A percentile compares a stretch with the other conserved stretches of the same genome.
Conservation (phyloP, 768 basidiomycete species). For the Psilocybe sp. region DNA sequence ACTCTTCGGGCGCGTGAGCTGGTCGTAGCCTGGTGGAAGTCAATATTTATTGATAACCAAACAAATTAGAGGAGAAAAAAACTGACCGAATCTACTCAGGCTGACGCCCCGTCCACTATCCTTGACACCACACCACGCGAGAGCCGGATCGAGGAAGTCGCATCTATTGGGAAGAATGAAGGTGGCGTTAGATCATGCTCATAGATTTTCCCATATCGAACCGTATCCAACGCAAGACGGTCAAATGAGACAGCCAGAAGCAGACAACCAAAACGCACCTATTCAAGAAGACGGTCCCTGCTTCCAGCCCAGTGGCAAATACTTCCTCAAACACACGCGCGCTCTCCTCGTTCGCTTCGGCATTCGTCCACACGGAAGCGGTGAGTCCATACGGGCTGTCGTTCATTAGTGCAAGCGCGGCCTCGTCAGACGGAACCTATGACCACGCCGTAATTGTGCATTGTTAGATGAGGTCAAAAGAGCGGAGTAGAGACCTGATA, state of each 20-base stretch:
- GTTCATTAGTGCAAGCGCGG: slow-evolving; percentile 91
- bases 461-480: background rate
- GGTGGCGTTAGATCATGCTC: no score
- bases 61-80: background rate
- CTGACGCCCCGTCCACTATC: slow-evolving; percentile 90
- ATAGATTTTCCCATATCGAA: no score
- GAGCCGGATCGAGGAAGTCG: slow-evolving; percentile 89
- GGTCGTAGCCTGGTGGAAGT: slow-evolving; percentile 70
- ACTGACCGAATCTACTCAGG: slow-evolving; percentile 82
- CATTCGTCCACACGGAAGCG: slow-evolving; percentile 91
- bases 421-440: slow-evolving; percentile 79
- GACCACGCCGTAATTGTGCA: background rate
- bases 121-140: slow-evolving; percentile 95
- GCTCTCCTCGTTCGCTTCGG: slow-evolving; percentile 54
- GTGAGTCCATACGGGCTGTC: slow-evolving; percentile 95
- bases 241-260: no score
- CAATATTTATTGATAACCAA: background rate
- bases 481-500: background rate
- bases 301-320: slow-evolving; percentile 70
- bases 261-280: no score
- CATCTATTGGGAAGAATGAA: slow-evolving; percentile 48
- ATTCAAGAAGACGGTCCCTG: slow-evolving; percentile 94
- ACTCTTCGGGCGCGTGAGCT: slow-evolving; percentile 76
- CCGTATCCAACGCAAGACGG: no score
- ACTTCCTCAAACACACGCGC: slow-evolving; percentile 58